These are phyloP conservation scores for Phytophthora tubulina DNA, from an alignment of 352 stramenopile genomes.

Conservation along the genomic window DNA sequence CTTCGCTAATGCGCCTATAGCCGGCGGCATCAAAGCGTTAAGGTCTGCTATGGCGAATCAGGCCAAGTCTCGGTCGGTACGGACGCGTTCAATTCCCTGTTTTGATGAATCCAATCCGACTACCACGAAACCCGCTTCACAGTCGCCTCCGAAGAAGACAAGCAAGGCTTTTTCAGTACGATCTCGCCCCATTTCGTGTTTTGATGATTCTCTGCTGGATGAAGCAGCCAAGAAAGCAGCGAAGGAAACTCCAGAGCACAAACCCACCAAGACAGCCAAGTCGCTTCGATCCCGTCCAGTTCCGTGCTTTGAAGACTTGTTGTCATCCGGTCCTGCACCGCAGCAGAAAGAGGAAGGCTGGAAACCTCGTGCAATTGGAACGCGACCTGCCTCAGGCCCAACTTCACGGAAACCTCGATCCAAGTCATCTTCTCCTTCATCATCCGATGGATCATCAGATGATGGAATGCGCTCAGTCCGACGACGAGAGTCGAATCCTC, in stretches of 20 bases:
- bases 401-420: conserved; percentile 7
- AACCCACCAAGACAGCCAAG: conserved; percentile 15
- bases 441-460: conserved; percentile 22
- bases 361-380: conserved; percentile 24
- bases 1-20: conserved; percentile 10
- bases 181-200: conserved; percentile 27
- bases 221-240: conserved; percentile 23
- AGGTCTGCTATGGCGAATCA: conserved; percentile 16
- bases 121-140: not conserved
- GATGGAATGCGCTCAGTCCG: conserved; percentile 7
- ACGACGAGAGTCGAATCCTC: conserved; percentile 18
- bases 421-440: conserved; percentile 21
- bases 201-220: conserved; percentile 30
- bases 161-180: conserved; percentile 22
- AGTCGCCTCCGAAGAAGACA: conserved; percentile 14
- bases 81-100: conserved; percentile 12
- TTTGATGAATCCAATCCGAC: conserved; percentile 20
- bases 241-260: conserved; percentile 8
- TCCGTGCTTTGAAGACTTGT: conserved; percentile 32
- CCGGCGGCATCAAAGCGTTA: conserved; percentile 12
- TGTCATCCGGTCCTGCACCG: conserved; percentile 15
- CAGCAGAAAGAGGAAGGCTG: conserved; percentile 24
- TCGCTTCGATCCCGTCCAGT: conserved; percentile 26
- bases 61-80: conserved; percentile 8
- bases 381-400: conserved; percentile 26